Percentiles rank a stretch among this genome's conserved stretches.
Conservation (phyloP, 2,329 filamentous ascomycete genomes). For the Sphaerostilbella broomeana region DNA sequence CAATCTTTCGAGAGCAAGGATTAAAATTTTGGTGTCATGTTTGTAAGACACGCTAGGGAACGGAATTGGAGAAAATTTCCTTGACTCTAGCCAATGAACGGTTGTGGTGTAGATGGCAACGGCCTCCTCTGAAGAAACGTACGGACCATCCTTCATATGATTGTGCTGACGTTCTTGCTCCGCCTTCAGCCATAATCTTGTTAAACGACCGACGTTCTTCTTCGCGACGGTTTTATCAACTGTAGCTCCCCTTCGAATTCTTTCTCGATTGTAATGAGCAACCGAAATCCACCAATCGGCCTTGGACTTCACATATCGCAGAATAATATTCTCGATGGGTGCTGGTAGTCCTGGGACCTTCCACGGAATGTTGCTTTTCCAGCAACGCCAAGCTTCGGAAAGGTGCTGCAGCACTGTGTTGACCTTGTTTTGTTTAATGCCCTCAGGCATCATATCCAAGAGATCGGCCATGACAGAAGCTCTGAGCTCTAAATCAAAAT, state of each 20-base stretch:
- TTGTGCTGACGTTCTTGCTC: conserved; percentile 99
- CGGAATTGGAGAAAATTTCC: conserved; percentile 97
- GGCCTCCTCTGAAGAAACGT: conserved; percentile 95
- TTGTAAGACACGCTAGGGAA: conserved; percentile 99
- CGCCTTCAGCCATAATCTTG: conserved; percentile 92
- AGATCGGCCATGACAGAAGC: conserved; percentile 98
- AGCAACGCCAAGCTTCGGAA: conserved; percentile 97
- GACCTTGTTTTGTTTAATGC: conserved; percentile 99
- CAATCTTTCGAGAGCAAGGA: conserved; percentile 85
- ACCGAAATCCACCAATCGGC: conserved; percentile 99
- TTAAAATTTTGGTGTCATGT: conserved; percentile 98
- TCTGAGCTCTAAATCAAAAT: conserved; percentile 94
- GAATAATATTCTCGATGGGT: conserved; percentile 96
- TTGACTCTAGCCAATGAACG: conserved; percentile 96
- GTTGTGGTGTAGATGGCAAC: conserved; percentile 99
- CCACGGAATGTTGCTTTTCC: conserved; percentile 99
- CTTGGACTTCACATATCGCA: conserved; percentile 98
- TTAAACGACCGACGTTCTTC: conserved; percentile 94
- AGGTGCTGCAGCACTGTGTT: conserved; percentile 96
- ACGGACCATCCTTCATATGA: conserved; percentile 98
- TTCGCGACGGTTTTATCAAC: conserved; percentile 99
- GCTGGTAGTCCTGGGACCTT: conserved; percentile 95
- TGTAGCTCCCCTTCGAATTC: conserved; percentile 90
- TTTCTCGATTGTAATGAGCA: conserved; percentile 96
- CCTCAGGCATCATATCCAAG: conserved; percentile 99